Evolutionary conservation across 345 rosid genomes (phyloP).

Genomic region (Syzygium grande): DNA sequence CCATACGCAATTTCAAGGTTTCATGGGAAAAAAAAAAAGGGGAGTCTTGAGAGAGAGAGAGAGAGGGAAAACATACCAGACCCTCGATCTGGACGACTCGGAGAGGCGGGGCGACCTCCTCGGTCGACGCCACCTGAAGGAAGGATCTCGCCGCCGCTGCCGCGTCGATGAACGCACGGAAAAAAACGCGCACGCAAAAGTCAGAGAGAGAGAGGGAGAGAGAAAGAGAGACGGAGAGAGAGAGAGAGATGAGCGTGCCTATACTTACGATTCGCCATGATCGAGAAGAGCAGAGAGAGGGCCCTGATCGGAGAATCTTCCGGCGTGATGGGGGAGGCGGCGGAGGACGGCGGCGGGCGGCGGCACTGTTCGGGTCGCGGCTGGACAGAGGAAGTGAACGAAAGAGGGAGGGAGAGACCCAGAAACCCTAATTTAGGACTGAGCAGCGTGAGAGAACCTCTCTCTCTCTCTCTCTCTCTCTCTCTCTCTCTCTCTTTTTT

Average conservation of each 20-base stretch:
- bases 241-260: not conserved
- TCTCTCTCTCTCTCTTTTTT: not conserved
- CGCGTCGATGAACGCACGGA: not conserved
- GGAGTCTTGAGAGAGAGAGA: not conserved
- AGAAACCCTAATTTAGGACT: not conserved
- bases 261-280: not conserved
- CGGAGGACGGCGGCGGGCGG: not conserved
- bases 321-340: not conserved
- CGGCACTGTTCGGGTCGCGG: not conserved
- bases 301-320: not conserved
- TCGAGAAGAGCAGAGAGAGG: not conserved
- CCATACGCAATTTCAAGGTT: not conserved
- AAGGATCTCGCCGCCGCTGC: constrained; percentile 60
- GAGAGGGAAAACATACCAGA: constrained; percentile 32
- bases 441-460: not conserved
- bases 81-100: constrained; percentile 99
- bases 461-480: not conserved
- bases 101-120: constrained; percentile 83
- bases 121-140: constrained; percentile 76
- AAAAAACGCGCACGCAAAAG: not conserved
- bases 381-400: not conserved
- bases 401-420: not conserved
- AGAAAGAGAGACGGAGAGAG: not conserved
- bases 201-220: not conserved
- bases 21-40: not conserved